A percentile compares a stretch with the other conserved stretches of the same genome.
Conservation (phyloP, 83 land plant species). For the Diphasiastrum complanatum region DNA sequence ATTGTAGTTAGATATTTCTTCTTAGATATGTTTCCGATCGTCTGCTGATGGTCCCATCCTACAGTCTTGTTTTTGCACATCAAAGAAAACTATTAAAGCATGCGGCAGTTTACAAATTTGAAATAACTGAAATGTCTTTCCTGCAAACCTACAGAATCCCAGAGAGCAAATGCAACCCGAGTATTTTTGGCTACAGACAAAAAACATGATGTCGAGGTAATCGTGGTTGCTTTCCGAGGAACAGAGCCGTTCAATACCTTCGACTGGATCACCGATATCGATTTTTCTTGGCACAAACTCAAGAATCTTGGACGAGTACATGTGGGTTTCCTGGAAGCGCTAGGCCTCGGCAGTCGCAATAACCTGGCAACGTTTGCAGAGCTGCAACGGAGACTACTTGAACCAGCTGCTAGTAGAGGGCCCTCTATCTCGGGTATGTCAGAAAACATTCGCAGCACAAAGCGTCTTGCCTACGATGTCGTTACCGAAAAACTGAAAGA, state of each 20-base stretch:
- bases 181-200: neutral
- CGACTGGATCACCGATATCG: conserved; percentile 7
- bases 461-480: too few relatives aligned
- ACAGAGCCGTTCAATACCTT: neutral
- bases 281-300: conserved; percentile 7
- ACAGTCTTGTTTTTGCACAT: too few relatives aligned
- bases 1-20: neutral
- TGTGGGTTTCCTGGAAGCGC: conserved; percentile 1
- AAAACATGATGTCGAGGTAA: conserved; percentile 2
- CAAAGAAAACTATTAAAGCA: too few relatives aligned
- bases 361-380: too few relatives aligned
- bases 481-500: too few relatives aligned
- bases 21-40: neutral
- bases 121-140: too few relatives aligned
- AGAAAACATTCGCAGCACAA: too few relatives aligned
- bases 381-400: neutral
- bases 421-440: too few relatives aligned
- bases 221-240: conserved; percentile 9
- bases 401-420: neutral
- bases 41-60: neutral
- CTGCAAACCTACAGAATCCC: too few relatives aligned
- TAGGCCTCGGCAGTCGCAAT: too few relatives aligned
- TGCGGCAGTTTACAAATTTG: too few relatives aligned
- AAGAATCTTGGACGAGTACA: neutral
- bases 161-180: neutral